phyloP scores from a whole-genome alignment of 2,329 filamentous ascomycete genomes.

The Alternaria incomplexa region DNA sequence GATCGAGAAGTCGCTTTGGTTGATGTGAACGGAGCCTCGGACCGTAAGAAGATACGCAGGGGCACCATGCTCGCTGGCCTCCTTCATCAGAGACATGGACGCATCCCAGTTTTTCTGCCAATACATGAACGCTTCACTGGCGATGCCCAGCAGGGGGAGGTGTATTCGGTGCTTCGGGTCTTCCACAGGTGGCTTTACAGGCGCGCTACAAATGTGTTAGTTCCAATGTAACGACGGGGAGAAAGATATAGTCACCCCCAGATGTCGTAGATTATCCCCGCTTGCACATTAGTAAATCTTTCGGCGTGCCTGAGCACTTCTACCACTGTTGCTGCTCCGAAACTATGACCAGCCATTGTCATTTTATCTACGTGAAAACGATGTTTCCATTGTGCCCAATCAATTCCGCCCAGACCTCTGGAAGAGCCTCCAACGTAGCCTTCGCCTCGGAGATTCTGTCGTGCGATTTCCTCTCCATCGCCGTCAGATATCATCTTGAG shows the following conservation, averaged over 20 bases:
- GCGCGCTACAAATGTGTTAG: slow-evolving; percentile 49
- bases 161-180: slow-evolving; percentile 55
- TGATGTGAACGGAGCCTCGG: slow-evolving; percentile 68
- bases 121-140: slow-evolving; percentile 73
- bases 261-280: slow-evolving; percentile 70
- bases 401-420: slow-evolving; percentile 61
- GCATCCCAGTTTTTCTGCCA: slow-evolving; percentile 69
- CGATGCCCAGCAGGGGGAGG: slow-evolving; percentile 67
- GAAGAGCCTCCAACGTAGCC: slow-evolving; percentile 67
- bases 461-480: slow-evolving; percentile 58
- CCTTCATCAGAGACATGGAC: slow-evolving; percentile 62
- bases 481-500: slow-evolving; percentile 63
- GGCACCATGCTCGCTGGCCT: slow-evolving; percentile 57
- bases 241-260: slow-evolving; percentile 56
- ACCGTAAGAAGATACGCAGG: slow-evolving; percentile 57
- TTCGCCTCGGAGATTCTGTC: slow-evolving; percentile 62
- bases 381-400: slow-evolving; percentile 64
- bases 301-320: slow-evolving; percentile 64
- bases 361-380: slow-evolving; percentile 63
- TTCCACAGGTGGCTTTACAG: slow-evolving; percentile 52
- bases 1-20: slow-evolving; percentile 70
- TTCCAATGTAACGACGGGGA: neutral
- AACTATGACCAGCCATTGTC: slow-evolving; percentile 70
- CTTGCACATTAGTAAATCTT: slow-evolving; percentile 63
- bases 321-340: slow-evolving; percentile 69